Base-by-base conservation (phyloP, 2,329 filamentous ascomycete genomes). In the Nothopassalora personata region DNA sequence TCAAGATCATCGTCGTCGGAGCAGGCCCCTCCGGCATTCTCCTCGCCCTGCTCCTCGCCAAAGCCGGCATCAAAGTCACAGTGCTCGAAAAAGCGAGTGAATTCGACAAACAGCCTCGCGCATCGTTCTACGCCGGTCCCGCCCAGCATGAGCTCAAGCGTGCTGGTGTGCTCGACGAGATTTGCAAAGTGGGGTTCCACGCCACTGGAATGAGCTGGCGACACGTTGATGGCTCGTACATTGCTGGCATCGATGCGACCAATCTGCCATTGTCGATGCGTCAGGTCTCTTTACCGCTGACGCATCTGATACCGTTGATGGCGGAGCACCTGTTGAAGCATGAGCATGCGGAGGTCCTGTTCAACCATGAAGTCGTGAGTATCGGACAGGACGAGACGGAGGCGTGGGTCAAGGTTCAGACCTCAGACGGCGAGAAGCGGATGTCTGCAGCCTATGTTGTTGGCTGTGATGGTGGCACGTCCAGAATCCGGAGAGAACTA, bases 101-200 rank as follows among this genome's bases (percentile, higher is more conserved):
- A 56, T 76, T 86, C 49, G 82, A 86, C 72, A 75, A 80, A 58
- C 82, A 83, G 58, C 85, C 85, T 0, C 82, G 85, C 30, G 85
- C 85, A 13, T 82, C 84, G 2, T 72, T 74, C 4, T 75, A 77
- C 60, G 70, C 74, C 57, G 70, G 72, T 3, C 68, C 70, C 1
- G 69, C 74, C 1, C 71, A 73, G 43, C 69, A 72, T 1, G 71
- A 76, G 27, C 67, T 76, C 50, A 66, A 69, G 1, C 66, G 68
- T n/a, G 70, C 72, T 5, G 73, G 70, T 1, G 61, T 76, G 1
- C 62, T 73, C 23, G 66, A 71, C 0, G 71, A 73, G 13, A 63
- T 76, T 31, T 33, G 53, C 13, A 46, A 48, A 11, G 30, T 56
- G 67, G 7, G 63, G 53, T 52, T 60, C 53, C 57, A 57, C 48